Percentiles rank a stretch among this genome's conserved stretches.
Conservation (phyloP, 148 eudicot species). For the Fagopyrum homotropicum region DNA sequence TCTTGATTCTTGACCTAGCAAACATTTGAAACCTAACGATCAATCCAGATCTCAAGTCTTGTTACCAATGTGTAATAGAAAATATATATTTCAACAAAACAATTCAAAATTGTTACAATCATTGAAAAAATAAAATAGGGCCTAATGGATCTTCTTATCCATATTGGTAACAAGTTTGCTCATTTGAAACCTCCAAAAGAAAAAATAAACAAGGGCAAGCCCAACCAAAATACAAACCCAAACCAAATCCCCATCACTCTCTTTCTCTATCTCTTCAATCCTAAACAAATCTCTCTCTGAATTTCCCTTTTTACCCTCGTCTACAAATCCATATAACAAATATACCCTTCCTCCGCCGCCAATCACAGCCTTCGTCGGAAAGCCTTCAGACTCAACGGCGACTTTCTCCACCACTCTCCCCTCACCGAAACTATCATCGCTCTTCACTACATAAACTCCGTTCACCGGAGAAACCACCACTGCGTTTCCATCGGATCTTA, state of each 20-base stretch:
- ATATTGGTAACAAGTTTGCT: constrained; percentile 41
- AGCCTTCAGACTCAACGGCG: constrained; percentile 56
- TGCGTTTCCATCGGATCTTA: constrained; percentile 57
- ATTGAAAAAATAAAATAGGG: neutral
- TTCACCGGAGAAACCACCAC: constrained; percentile 42
- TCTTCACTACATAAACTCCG: constrained; percentile 49
- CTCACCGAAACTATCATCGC: constrained; percentile 55
- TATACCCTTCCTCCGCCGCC: constrained; percentile 70
- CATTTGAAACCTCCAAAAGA: constrained; percentile 88
- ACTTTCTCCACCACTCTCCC: constrained; percentile 73
- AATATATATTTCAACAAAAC: neutral
- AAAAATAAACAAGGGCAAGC: constrained; percentile 63
- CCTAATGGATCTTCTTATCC: constrained; percentile 47
- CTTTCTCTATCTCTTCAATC: constrained; percentile 41
- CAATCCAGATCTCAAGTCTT: no score
- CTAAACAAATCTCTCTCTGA: constrained; percentile 45
- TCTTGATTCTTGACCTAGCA: no score
- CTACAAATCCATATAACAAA: constrained; percentile 68
- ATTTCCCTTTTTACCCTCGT: constrained; percentile 61
- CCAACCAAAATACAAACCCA: constrained; percentile 74
- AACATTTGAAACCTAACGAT: no score
- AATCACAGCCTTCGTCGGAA: constrained; percentile 45
- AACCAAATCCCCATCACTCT: constrained; percentile 35
- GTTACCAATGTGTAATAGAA: neutral
- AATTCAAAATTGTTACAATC: neutral